A percentile compares a stretch with the other conserved stretches of the same genome.
Conservation (phyloP, 1,139 yeast genomes). For the Saccharomycopsis crataegensis region DNA sequence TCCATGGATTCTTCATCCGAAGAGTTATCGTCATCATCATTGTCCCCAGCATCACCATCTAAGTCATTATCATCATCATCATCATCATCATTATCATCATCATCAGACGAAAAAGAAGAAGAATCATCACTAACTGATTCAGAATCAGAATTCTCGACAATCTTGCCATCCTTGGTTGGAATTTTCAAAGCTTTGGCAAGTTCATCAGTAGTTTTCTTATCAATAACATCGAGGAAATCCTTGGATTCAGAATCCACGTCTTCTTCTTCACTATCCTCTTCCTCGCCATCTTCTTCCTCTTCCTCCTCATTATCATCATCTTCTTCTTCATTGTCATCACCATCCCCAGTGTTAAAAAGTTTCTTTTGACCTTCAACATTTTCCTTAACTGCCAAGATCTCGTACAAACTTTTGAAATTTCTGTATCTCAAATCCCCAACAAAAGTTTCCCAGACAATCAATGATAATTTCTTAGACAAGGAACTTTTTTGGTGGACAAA, state of each 20-base stretch:
- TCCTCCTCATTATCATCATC: conserved; percentile 32
- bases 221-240: conserved; percentile 44
- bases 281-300: conserved; percentile 32
- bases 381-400: conserved; percentile 68
- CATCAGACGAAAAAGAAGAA: conserved; percentile 45
- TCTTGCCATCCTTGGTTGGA: conserved; percentile 34
- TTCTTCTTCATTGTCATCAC: conserved; percentile 33
- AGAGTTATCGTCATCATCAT: conserved; percentile 29
- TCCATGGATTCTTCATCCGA: conserved; percentile 81
- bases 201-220: conserved; percentile 59
- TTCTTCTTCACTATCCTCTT: conserved; percentile 29
- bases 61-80: conserved; percentile 56
- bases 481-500: conserved; percentile 68
- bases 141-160: conserved; percentile 13
- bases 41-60: conserved; percentile 23
- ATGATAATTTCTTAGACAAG: conserved; percentile 62
- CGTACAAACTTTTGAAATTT: conserved; percentile 53
- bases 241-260: conserved; percentile 25
- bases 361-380: conserved; percentile 74
- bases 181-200: conserved; percentile 75
- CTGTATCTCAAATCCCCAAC: conserved; percentile 39
- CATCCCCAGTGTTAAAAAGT: conserved; percentile 62
- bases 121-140: conserved; percentile 24
- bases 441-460: conserved; percentile 70
- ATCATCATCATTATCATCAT: conserved; percentile 46